These are phyloP conservation scores for Xylaria sp. DNA, from an alignment of 2,329 filamentous ascomycete species.

Conservation along the genomic window DNA sequence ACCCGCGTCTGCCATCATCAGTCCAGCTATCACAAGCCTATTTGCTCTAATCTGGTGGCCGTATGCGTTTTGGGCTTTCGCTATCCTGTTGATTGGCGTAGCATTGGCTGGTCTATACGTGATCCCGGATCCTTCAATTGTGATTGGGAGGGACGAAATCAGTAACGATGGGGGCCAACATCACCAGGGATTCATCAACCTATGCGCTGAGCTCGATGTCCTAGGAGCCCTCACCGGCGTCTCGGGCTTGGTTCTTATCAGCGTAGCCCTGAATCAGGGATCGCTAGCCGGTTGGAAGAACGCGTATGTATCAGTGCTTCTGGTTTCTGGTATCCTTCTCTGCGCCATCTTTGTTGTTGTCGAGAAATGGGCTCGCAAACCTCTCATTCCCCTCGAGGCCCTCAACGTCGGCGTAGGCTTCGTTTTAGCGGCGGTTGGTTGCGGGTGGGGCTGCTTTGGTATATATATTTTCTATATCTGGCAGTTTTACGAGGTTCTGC, in stretches of 20 bases:
- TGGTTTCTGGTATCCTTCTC: conserved; percentile 62
- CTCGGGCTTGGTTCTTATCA: conserved; percentile 63
- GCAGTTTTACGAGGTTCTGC: conserved; percentile 54
- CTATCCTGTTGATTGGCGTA: conserved; percentile 41
- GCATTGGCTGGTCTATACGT: conserved; percentile 42
- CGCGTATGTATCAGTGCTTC: conserved; percentile 61
- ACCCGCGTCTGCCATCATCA: conserved; percentile 46
- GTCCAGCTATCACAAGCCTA: conserved; percentile 44
- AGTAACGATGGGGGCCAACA: not conserved
- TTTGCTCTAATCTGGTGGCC: conserved; percentile 46
- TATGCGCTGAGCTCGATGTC: conserved; percentile 44
- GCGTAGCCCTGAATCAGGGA: conserved; percentile 69
- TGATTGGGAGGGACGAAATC: not conserved
- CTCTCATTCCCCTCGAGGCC: conserved; percentile 62
- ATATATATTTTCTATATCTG: conserved; percentile 58
- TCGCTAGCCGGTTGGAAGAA: conserved; percentile 62
- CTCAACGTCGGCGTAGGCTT: conserved; percentile 60
- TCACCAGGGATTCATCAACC: conserved; percentile 31
- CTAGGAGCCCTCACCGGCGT: conserved; percentile 55
- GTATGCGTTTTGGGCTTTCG: conserved; percentile 47
- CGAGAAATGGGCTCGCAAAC: conserved; percentile 59
- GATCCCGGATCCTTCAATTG: conserved; percentile 37
- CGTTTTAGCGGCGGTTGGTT: conserved; percentile 59
- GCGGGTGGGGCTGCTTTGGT: conserved; percentile 59
- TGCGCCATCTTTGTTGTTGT: conserved; percentile 62